Evolutionary conservation across 495 filamentous ascomycete genomes (phyloP).

Genomic region (Xylaria sp.): DNA sequence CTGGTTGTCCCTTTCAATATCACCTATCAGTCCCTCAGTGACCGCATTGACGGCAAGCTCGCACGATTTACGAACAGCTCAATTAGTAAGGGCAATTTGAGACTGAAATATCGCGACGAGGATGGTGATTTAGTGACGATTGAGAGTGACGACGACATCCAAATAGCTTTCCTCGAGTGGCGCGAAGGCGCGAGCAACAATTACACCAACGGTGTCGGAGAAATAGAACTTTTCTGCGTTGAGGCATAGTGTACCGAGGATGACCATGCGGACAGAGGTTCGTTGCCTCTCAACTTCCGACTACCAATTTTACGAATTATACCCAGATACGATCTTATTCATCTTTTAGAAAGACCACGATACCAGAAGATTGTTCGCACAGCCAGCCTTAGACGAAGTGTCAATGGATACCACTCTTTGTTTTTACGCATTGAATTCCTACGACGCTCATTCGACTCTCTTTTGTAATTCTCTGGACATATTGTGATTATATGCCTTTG

Average conservation of each 20-base stretch:
- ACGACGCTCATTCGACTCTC: slow-evolving; percentile 5
- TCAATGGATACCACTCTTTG: slow-evolving; percentile 27
- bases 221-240: slow-evolving; percentile 80
- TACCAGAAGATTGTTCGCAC: slow-evolving; percentile 22
- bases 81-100: slow-evolving; percentile 77
- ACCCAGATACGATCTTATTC: slow-evolving; percentile 23
- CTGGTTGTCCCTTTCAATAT: slow-evolving; percentile 94
- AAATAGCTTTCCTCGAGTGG: slow-evolving; percentile 92
- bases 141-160: slow-evolving; percentile 92
- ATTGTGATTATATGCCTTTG: slow-evolving; percentile 21
- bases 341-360: slow-evolving; percentile 13
- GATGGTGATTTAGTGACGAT: slow-evolving; percentile 93
- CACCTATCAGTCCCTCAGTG: slow-evolving; percentile 86
- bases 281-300: neutral
- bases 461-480: slow-evolving; percentile 31
- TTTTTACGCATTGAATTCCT: slow-evolving; percentile 15
- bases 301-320: slow-evolving; percentile 17
- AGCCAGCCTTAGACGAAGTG: slow-evolving; percentile 13
- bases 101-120: slow-evolving; percentile 89
- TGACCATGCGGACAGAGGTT: neutral
- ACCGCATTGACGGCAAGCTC: slow-evolving; percentile 97
- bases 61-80: slow-evolving; percentile 80
- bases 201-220: slow-evolving; percentile 71
- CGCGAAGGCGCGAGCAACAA: slow-evolving; percentile 74
- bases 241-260: slow-evolving; percentile 37